Percentiles rank a stretch among this genome's conserved stretches.
Evolutionary conservation across 176 grass and related monocot species (phyloP).

Genomic region (Otatea glauca): DNA sequence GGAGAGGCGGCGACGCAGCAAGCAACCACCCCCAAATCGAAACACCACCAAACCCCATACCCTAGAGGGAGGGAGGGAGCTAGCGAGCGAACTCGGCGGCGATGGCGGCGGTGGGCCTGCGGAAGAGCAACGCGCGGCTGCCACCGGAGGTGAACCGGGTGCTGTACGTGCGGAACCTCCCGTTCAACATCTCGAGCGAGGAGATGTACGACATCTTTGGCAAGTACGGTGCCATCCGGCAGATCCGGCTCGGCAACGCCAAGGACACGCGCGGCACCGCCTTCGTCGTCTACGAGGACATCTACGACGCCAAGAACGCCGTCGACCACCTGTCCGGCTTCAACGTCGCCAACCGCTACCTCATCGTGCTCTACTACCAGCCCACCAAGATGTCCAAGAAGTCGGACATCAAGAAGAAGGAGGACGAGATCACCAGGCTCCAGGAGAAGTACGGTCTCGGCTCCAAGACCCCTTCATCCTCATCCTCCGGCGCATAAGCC

Average conservation of each 20-base stretch:
- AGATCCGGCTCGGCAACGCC: conserved; percentile 92
- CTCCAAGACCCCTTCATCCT: conserved; percentile 49
- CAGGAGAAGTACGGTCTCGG: conserved; percentile 93
- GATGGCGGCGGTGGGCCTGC: conserved; percentile 80
- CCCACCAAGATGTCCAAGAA: conserved; percentile 95
- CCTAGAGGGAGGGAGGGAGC: conserved; percentile 32
- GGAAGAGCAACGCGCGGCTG: conserved; percentile 85
- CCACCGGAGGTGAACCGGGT: conserved; percentile 97
- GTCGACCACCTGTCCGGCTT: conserved; percentile 99
- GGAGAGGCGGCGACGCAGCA: background rate
- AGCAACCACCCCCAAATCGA: conserved; percentile 23
- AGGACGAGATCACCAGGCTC: conserved; percentile 85
- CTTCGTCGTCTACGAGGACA: conserved; percentile 99
- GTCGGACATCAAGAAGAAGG: conserved; percentile 88
- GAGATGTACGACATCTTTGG: conserved; percentile 99
- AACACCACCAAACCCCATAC: conserved; percentile 10
- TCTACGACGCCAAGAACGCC: conserved; percentile 99
- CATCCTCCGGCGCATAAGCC: background rate
- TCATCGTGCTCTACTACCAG: conserved; percentile 99
- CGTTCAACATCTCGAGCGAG: conserved; percentile 99
- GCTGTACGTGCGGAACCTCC: conserved; percentile 97
- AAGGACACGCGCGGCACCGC: conserved; percentile 96
- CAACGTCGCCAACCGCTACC: conserved; percentile 99
- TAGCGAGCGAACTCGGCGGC: background rate
- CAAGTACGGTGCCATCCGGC: conserved; percentile 97